Base-by-base conservation (phyloP, 495 filamentous ascomycete genomes). In the Hyaloscypha finlandica region DNA sequence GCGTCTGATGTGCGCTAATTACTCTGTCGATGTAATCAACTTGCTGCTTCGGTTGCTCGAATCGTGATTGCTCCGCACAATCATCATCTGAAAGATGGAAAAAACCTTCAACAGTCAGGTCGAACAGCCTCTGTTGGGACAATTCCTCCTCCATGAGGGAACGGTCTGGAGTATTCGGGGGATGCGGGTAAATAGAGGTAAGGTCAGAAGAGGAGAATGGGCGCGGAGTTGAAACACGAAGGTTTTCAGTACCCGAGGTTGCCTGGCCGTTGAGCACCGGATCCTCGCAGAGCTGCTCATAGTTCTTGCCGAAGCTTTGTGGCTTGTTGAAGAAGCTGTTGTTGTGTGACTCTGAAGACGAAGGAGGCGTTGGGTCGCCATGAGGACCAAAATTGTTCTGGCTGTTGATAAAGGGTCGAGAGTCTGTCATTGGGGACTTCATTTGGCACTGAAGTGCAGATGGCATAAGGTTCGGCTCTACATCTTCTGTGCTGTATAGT, bases 171-270 rank as follows among this genome's bases (percentile, higher is more conserved):
- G 25, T 25, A 25, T 25, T 25, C 25, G 25, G 25, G 25, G 25
- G 25, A 25, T 25, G 25, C 25, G 25, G 25, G 25, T 25, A 2
- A 2, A 25, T 6, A 8, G 35, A 37, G 19, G 51, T 53, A 6
- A 53, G 6, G 22, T 70, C 68, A 25, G 68, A 70, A 20, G 42
- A 35, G 30, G 68, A 70, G 29, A 64, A 70, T 12, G 68, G 68
- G 5, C 68, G 37, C 0, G 64, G 60, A 51, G 42, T 30, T 9
- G 55, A 45, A 14, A 8, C 12, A 37, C 35, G 35, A 37, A 0
- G 12, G 35, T 37, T 25, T 25, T 2, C 25, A 25, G 25, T 1
- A 25, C 25, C 35, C 8, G 35, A 37, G 12, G 6, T 37, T 8
- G 31, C n/a, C 20, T 54, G 56, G 19, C 64, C 66, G 4, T 61